Evolutionary conservation across 139 green algal genomes (phyloP).

Genomic region (Volvox africanus): DNA sequence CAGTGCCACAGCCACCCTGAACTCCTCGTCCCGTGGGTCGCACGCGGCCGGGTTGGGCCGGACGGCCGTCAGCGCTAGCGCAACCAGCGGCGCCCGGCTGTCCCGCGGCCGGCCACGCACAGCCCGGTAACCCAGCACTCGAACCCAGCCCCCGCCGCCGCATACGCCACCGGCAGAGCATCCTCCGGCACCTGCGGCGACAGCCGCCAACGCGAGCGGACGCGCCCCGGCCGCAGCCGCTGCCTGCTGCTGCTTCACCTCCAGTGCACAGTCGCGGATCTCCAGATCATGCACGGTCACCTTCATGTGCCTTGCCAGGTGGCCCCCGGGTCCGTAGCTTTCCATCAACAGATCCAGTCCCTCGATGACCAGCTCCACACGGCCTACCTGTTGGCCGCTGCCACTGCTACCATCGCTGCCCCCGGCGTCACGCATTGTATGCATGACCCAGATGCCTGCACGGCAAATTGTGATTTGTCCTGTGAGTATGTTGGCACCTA

Average conservation of each 20-base stretch:
- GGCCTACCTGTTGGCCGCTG: conserved; percentile 48
- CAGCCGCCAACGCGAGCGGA: background rate
- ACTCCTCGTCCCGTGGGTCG: conserved; percentile 65
- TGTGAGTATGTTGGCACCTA: too few species aligned
- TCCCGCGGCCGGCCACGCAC: conserved; percentile 54
- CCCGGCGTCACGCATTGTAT: conserved; percentile 12
- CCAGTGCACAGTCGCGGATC: conserved; percentile 53
- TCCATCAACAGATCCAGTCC: conserved; percentile 59
- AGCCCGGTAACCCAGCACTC: conserved; percentile 24
- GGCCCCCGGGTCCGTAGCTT: conserved; percentile 44
- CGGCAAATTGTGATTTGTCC: too few species aligned
- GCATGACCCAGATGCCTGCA: conserved; percentile 59
- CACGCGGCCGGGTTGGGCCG: conserved; percentile 52
- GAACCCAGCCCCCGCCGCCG: conserved; percentile 12
- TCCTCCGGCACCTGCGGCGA: conserved; percentile 11
- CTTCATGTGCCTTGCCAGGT: conserved; percentile 55
- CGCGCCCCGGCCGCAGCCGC: conserved; percentile 7
- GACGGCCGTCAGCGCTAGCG: conserved; percentile 71
- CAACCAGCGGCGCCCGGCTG: conserved; percentile 52
- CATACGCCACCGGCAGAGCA: conserved; percentile 13
- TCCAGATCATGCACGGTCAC: conserved; percentile 65
- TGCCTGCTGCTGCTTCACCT: conserved; percentile 14
- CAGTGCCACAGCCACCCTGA: conserved; percentile 58
- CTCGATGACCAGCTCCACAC: conserved; percentile 71
- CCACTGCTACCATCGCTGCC: background rate